Conservation (phyloP, 2,329 filamentous ascomycete genomes). For the Trichoderma gracile region DNA sequence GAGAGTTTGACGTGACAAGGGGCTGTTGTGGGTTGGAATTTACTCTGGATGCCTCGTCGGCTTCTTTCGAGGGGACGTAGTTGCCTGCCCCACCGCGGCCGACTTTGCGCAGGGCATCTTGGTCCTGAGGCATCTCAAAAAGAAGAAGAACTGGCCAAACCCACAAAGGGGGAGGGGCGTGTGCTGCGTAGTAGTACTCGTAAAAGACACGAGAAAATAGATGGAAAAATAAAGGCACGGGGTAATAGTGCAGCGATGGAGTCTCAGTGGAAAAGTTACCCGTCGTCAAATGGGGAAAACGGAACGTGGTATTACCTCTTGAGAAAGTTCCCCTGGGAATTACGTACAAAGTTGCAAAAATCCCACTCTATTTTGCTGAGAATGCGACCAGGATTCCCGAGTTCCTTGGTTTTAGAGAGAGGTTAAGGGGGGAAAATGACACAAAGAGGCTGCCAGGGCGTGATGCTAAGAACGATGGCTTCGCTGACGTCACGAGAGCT, state of each 20-base stretch:
- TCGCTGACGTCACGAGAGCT: slow-evolving; percentile 5
- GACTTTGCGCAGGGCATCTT: slow-evolving; percentile 51
- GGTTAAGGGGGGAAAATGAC: neutral
- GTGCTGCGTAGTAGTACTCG: neutral
- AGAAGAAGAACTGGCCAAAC: neutral
- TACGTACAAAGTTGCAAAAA: neutral
- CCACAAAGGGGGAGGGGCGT: neutral
- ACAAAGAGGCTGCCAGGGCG: neutral
- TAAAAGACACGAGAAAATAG: neutral
- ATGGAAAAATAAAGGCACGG: neutral
- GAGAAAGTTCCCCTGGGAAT: neutral
- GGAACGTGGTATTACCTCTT: neutral
- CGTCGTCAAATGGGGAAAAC: neutral
- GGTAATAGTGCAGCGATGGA: no score
- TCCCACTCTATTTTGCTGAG: neutral
- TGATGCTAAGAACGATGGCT: slow-evolving; percentile 1
- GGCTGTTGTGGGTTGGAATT: no score
- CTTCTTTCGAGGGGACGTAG: slow-evolving; percentile 55
- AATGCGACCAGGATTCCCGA: neutral
- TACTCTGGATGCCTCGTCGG: slow-evolving; percentile 46
- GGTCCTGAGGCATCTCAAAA: slow-evolving; percentile 28
- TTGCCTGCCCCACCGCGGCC: slow-evolving; percentile 67
- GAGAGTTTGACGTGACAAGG: no score
- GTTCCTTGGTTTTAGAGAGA: neutral
- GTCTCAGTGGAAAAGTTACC: no score